Percentiles rank a stretch among this genome's conserved stretches.
Conservation (phyloP, 1,284 basidiomycete genomes). For the Cutaneotrichosporon sp. region DNA sequence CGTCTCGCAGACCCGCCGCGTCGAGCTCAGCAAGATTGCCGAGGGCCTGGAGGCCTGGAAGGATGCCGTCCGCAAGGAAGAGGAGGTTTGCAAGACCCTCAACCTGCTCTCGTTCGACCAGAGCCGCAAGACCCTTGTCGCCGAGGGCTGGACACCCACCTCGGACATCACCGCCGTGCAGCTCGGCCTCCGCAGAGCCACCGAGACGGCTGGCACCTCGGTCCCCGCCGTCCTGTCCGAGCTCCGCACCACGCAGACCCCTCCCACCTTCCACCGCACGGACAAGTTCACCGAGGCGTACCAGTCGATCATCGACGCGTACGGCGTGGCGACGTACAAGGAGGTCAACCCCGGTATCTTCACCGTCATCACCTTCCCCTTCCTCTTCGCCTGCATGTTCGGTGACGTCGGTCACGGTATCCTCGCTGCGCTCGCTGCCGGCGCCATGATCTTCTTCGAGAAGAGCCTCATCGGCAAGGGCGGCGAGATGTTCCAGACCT, state of each 20-base stretch:
- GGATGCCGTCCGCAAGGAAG: constrained; percentile 93
- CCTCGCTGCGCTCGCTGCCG: constrained; percentile 75
- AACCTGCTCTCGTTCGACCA: constrained; percentile 95
- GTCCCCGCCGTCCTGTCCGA: constrained; percentile 92
- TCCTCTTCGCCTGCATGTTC: constrained; percentile 99
- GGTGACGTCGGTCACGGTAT: constrained; percentile 97
- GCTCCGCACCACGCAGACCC: constrained; percentile 83
- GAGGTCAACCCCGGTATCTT: constrained; percentile 97
- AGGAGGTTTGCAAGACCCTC: constrained; percentile 90
- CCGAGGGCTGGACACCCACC: constrained; percentile 97
- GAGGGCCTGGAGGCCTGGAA: constrained; percentile 88
- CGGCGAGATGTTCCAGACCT: constrained; percentile 75
- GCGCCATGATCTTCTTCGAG: constrained; percentile 85
- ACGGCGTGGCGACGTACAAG: constrained; percentile 92
- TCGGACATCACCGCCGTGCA: constrained; percentile 87
- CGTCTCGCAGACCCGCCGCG: constrained; percentile 80
- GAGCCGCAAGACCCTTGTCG: constrained; percentile 89
- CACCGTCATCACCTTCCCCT: constrained; percentile 93
- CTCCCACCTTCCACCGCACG: constrained; percentile 92
- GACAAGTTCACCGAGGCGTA: constrained; percentile 98
- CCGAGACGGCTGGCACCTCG: constrained; percentile 89
- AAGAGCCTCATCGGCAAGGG: constrained; percentile 73
- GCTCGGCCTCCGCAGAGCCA: constrained; percentile 85
- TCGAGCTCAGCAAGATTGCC: constrained; percentile 82
- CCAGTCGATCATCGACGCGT: constrained; percentile 97